Percentiles rank a stretch among this genome's conserved stretches.
Conservation (phyloP, 2,329 filamentous ascomycete species). For the Lasiodiplodia gonubiensis region DNA sequence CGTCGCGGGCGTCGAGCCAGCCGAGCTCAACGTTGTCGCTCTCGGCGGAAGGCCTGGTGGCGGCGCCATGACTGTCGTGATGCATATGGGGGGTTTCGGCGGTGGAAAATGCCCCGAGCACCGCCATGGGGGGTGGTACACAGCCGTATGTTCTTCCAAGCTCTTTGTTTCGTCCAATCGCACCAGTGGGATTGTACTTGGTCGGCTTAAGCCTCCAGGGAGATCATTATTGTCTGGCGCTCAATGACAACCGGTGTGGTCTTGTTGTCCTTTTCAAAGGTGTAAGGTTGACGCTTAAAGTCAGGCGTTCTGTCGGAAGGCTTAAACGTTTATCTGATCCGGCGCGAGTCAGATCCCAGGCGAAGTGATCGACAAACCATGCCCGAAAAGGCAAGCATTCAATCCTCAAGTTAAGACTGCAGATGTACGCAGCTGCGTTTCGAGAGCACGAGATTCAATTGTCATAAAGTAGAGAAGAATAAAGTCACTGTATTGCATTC, state of each 20-base stretch:
- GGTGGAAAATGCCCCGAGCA: neutral
- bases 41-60: neutral
- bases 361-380: neutral
- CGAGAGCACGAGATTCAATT: too few species aligned
- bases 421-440: neutral
- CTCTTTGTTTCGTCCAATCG: neutral
- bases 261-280: neutral
- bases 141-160: neutral
- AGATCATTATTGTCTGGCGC: neutral
- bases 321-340: constrained; percentile 16
- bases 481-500: too few species aligned
- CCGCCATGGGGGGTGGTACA: neutral
- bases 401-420: neutral
- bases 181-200: neutral
- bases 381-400: neutral
- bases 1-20: neutral
- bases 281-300: neutral
- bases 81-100: neutral
- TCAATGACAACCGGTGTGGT: neutral
- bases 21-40: constrained; percentile 15
- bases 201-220: neutral
- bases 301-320: neutral
- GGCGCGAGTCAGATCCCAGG: constrained; percentile 11
- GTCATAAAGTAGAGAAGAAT: too few species aligned
- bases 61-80: neutral